A percentile compares a stretch with the other conserved stretches of the same genome.
These are phyloP conservation scores for Trametes polyzona DNA, from an alignment of 1,284 basidiomycete species.

Conservation along the genomic window DNA sequence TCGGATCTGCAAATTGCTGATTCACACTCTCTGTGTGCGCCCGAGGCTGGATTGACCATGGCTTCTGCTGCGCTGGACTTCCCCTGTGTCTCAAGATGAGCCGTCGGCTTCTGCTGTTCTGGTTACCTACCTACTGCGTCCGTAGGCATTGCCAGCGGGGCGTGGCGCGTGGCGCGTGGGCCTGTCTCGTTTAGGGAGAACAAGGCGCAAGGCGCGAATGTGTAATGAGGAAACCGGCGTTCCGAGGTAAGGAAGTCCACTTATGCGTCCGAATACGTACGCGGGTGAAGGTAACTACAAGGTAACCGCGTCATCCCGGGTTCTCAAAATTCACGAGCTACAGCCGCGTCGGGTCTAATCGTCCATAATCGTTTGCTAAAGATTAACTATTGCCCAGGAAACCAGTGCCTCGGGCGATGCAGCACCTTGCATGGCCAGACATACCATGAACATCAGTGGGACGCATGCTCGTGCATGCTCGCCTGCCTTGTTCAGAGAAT, in stretches of 20 bases:
- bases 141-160: not conserved
- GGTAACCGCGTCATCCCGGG: not conserved
- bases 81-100: not conserved
- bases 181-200: not conserved
- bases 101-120: not conserved
- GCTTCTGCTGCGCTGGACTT: not conserved
- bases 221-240: no score
- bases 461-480: no score
- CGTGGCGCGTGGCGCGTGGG: not conserved
- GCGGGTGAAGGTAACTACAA: constrained; percentile 4
- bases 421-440: no score
- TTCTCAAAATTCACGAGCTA: not conserved
- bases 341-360: no score
- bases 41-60: not conserved
- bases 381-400: no score
- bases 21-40: constrained; percentile 9
- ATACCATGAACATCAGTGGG: no score
- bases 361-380: no score
- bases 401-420: no score
- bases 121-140: not conserved
- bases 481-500: no score
- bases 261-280: not conserved
- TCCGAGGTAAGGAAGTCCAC: not conserved
- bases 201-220: not conserved
- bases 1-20: constrained; percentile 5